These are phyloP conservation scores for Skeletonema marinoi DNA, from an alignment of 108 stramenopile genomes.

Conservation along the genomic window DNA sequence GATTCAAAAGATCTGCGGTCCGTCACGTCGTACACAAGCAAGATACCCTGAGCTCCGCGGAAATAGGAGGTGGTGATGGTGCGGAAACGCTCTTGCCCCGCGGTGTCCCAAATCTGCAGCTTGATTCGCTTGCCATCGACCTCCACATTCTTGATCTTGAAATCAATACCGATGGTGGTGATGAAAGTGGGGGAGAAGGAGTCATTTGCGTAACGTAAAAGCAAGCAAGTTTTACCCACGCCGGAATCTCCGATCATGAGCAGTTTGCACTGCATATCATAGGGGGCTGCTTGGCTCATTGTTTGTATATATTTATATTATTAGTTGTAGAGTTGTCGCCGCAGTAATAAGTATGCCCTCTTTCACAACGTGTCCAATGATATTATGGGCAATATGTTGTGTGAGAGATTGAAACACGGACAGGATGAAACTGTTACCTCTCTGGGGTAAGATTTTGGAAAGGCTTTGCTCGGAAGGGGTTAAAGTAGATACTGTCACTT, in stretches of 20 bases:
- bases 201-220: slow-evolving; percentile 99
- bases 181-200: slow-evolving; percentile 97
- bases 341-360: no score
- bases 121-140: slow-evolving; percentile 95
- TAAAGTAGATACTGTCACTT: no score
- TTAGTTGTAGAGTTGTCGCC: not conserved
- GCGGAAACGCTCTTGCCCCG: slow-evolving; percentile 92
- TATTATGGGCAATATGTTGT: no score
- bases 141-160: slow-evolving; percentile 96
- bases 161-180: slow-evolving; percentile 99
- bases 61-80: slow-evolving; percentile 96
- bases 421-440: no score
- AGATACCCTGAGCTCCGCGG: slow-evolving; percentile 96
- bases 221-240: slow-evolving; percentile 98
- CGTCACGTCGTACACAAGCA: slow-evolving; percentile 99
- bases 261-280: slow-evolving; percentile 99
- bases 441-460: no score
- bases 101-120: slow-evolving; percentile 96
- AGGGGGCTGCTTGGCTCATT: slow-evolving; percentile 71
- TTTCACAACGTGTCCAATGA: no score
- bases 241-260: slow-evolving; percentile 99
- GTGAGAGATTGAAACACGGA: no score
- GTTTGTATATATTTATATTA: not conserved
- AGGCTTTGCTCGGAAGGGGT: no score
- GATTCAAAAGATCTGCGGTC: slow-evolving; percentile 97